phyloP scores from a whole-genome alignment of 2,329 filamentous ascomycete species.

The Pseudogymnoascus sp. region DNA sequence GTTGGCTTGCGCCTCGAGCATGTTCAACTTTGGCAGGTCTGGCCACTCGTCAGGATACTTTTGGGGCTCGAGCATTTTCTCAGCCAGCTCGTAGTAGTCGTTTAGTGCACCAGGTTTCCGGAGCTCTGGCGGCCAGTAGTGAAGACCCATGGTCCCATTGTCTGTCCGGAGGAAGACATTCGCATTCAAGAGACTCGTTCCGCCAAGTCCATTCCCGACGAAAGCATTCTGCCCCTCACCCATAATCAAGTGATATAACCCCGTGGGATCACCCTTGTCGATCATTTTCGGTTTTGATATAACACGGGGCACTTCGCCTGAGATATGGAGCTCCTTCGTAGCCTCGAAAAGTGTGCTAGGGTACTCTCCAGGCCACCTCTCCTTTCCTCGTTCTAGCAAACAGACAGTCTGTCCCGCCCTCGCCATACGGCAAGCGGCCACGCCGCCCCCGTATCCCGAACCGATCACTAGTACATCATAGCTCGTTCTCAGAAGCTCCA shows the following conservation, averaged over 20 bases:
- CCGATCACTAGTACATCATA: slow-evolving; percentile 63
- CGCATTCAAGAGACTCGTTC: slow-evolving; percentile 57
- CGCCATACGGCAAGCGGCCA: slow-evolving; percentile 57
- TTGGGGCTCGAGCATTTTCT: slow-evolving; percentile 48
- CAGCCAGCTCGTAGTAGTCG: slow-evolving; percentile 49
- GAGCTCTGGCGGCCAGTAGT: slow-evolving; percentile 52
- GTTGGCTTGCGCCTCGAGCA: slow-evolving; percentile 49
- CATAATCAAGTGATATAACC: slow-evolving; percentile 54
- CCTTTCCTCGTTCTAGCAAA: slow-evolving; percentile 54
- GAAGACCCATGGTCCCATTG: slow-evolving; percentile 41
- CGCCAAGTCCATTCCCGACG: slow-evolving; percentile 44
- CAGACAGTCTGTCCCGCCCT: slow-evolving; percentile 52
- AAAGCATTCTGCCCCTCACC: slow-evolving; percentile 55
- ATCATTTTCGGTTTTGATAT: slow-evolving; percentile 35
- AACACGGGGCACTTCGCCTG: slow-evolving; percentile 42
- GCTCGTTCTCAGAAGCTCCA: slow-evolving; percentile 45
- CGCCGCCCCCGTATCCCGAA: slow-evolving; percentile 59
- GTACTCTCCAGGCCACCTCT: slow-evolving; percentile 60
- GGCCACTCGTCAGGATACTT: slow-evolving; percentile 51
- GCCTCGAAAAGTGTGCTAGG: slow-evolving; percentile 41
- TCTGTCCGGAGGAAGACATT: slow-evolving; percentile 58
- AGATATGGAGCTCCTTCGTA: slow-evolving; percentile 45
- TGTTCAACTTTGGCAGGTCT: slow-evolving; percentile 45
- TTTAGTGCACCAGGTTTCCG: slow-evolving; percentile 35
- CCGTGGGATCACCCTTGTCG: slow-evolving; percentile 45